phyloP scores from a whole-genome alignment of 257 asterid genomes.

The Penstemon barbatus region DNA sequence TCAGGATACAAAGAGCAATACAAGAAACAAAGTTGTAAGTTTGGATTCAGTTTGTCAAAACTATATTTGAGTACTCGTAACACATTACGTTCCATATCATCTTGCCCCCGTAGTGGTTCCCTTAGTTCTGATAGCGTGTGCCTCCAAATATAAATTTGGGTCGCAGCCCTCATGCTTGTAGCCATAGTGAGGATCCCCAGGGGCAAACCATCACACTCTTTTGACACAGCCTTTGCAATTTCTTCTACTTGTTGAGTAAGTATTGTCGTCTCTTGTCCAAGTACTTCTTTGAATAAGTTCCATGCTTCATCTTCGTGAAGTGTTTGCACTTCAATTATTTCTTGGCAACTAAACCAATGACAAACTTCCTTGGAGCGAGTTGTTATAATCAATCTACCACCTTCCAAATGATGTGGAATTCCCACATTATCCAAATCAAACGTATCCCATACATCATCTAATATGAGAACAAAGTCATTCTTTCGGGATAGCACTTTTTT shows the following conservation, averaged over 20 bases:
- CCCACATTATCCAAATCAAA: conserved; percentile 20
- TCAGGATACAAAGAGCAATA: conserved; percentile 37
- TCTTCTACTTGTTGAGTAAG: conserved; percentile 1
- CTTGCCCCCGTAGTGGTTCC: conserved; percentile 6
- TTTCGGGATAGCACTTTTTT: background rate
- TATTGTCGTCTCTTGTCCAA: background rate
- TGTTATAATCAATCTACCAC: conserved; percentile 28
- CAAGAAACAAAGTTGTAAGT: conserved; percentile 25
- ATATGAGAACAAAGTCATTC: conserved; percentile 18
- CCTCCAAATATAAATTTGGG: too few relatives aligned
- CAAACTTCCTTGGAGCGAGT: conserved; percentile 25
- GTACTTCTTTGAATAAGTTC: conserved; percentile 6
- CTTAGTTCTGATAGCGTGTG: background rate
- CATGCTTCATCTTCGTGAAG: conserved; percentile 21
- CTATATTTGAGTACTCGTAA: conserved; percentile 20
- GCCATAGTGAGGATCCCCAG: conserved; percentile 21
- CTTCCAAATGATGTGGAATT: background rate
- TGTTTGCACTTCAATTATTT: conserved; percentile 11
- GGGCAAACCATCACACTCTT: conserved; percentile 24
- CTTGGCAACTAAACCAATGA: conserved; percentile 16
- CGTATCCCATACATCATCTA: conserved; percentile 26
- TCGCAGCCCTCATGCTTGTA: conserved; percentile 26
- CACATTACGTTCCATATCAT: conserved; percentile 19
- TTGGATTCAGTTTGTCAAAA: conserved; percentile 6
- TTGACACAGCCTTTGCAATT: conserved; percentile 17